Base-by-base conservation (phyloP, 2,329 filamentous ascomycete species). In the Aspergillus arachidicola region DNA sequence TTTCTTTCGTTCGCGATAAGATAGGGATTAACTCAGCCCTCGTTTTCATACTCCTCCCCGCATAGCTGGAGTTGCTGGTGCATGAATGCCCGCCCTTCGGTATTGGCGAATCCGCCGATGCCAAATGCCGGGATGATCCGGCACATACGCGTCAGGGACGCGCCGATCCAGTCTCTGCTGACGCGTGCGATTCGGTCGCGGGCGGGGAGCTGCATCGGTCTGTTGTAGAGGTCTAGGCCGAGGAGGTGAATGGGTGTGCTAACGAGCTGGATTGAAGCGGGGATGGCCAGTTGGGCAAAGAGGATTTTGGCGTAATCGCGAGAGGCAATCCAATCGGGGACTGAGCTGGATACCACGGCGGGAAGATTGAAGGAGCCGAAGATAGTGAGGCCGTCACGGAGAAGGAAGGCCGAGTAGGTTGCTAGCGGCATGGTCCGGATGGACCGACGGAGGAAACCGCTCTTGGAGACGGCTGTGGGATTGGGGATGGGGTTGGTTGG, bases 71-170 rank as follows among this genome's bases (percentile, higher is more conserved):
- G 59, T 60, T 73, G 70, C 12, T 71, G 67, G 59, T 75, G 73
- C 54, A 75, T 62, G 61, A 71, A 73, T 14, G 72, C 67, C n/a
- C 73, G 64, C 1, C 73, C 72, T 55, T 76, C 75, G 5, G 83
- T 84, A 78, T 96, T 97, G 14, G 95, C 89, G 12, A 96, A 92
- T 0, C 93, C 93, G 0, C 93, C 93, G 7, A 96, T 85, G 0
- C 93, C 93, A 82, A 95, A 96, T 0, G 93, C 93, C 43, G 93
- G 93, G 19, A 96, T 85, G 70, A 96, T 96, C 63, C 93, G 85
- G 68, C 91, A 91, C 78, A 96, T 90, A 66, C 93, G 82, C 16
- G 93, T 92, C 28, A 86, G 75, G 11, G 87, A 86, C 74, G 91
- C 94, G 63, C 90, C 84, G 12, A 84, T 81, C 91, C 93, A 96